Conservation (phyloP, 768 basidiomycete species). For the Russula emetica region DNA sequence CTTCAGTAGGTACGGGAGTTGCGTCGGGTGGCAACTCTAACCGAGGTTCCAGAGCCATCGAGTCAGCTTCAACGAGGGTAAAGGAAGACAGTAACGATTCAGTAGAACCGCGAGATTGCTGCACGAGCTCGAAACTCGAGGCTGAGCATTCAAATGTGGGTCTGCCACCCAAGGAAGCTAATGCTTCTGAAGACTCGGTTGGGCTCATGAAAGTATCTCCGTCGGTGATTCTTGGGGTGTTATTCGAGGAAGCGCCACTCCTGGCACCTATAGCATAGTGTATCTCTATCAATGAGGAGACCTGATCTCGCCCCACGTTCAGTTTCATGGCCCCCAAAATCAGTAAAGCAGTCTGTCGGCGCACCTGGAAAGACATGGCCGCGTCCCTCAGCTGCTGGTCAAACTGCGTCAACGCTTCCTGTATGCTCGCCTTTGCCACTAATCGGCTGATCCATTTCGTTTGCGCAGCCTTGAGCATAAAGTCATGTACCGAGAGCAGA, state of each 20-base stretch:
- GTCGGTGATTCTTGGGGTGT: neutral
- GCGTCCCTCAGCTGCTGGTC: slow-evolving; percentile 25
- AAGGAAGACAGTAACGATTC: slow-evolving; percentile 8
- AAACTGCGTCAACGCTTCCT: slow-evolving; percentile 18
- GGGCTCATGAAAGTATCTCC: slow-evolving; percentile 11
- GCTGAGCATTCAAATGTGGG: neutral
- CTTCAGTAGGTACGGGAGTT: slow-evolving; percentile 11
- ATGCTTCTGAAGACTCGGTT: neutral
- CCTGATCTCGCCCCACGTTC: slow-evolving; percentile 3
- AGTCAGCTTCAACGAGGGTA: slow-evolving; percentile 12
- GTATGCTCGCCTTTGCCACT: slow-evolving; percentile 24
- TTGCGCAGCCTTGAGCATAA: slow-evolving; percentile 26
- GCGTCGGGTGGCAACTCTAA: neutral
- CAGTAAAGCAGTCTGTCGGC: neutral
- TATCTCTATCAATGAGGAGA: slow-evolving; percentile 29
- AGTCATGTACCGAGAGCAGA: slow-evolving; percentile 27
- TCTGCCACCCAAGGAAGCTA: neutral
- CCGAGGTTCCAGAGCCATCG: neutral
- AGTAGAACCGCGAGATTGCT: neutral
- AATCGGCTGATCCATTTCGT: slow-evolving; percentile 28
- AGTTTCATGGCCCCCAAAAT: neutral
- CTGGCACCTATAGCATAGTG: slow-evolving; percentile 27
- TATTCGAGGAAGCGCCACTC: neutral
- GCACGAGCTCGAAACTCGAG: slow-evolving; percentile 3
- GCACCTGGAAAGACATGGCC: slow-evolving; percentile 28